Percentiles rank a stretch among this genome's conserved stretches.
phyloP scores from a whole-genome alignment of 768 basidiomycete genomes.

The Tricholoma terreum region DNA sequence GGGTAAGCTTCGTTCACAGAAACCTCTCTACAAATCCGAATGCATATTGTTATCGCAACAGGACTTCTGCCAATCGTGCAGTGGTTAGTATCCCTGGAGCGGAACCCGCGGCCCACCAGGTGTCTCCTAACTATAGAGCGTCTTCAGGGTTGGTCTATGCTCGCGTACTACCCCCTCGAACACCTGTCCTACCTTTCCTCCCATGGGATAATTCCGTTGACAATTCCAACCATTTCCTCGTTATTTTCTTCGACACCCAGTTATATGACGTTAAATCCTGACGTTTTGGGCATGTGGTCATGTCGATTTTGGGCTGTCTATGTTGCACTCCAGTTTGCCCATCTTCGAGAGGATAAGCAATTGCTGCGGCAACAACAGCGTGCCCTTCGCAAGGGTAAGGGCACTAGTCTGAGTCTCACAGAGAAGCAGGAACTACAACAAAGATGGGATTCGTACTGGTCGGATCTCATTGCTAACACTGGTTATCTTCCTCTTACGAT shows the following conservation, averaged over 20 bases:
- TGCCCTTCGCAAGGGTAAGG: conserved; percentile 56
- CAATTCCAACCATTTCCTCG: conserved; percentile 44
- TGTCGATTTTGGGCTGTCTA: conserved; percentile 82
- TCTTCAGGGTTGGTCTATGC: conserved; percentile 76
- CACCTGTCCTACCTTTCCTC: conserved; percentile 67
- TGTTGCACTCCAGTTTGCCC: conserved; percentile 71
- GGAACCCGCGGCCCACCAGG: conserved; percentile 67
- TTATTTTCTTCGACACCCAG: conserved; percentile 40
- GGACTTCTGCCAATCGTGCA: conserved; percentile 77
- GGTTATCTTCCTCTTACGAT: conserved; percentile 79
- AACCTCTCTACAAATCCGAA: not conserved
- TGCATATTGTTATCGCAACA: conserved; percentile 22
- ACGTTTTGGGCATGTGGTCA: conserved; percentile 62
- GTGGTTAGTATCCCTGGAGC: conserved; percentile 76
- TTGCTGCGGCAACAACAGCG: conserved; percentile 54
- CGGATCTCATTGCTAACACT: conserved; percentile 67
- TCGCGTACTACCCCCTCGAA: conserved; percentile 77
- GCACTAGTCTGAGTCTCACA: conserved; percentile 37
- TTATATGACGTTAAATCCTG: conserved; percentile 42
- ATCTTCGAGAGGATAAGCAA: conserved; percentile 65
- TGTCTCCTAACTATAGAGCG: conserved; percentile 74
- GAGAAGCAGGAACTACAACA: conserved; percentile 57
- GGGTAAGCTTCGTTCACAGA: conserved; percentile 45
- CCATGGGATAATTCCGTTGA: conserved; percentile 57
- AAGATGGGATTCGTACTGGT: conserved; percentile 67